Percentiles rank a stretch among this genome's conserved stretches.
Evolutionary conservation across 805 yeast genomes (phyloP).

Genomic region (Candida silvicultrix): DNA sequence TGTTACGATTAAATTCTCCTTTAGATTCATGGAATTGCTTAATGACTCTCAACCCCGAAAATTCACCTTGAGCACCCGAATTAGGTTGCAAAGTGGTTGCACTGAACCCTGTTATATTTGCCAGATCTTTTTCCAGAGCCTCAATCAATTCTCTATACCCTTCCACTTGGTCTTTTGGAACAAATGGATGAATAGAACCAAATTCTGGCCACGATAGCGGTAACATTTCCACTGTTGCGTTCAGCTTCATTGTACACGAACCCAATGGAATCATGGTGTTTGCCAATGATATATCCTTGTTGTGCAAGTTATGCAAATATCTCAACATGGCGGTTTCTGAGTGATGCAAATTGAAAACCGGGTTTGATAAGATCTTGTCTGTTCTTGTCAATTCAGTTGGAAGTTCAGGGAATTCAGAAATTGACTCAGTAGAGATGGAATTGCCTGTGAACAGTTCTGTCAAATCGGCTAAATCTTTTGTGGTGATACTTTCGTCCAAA

Average conservation of each 20-base stretch:
- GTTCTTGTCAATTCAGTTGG: conserved; percentile 46
- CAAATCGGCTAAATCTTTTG: conserved; percentile 52
- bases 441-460: conserved; percentile 52
- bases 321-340: conserved; percentile 94
- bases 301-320: conserved; percentile 78
- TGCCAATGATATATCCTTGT: conserved; percentile 87
- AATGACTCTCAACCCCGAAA: conserved; percentile 86
- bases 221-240: conserved; percentile 91
- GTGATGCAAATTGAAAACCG: conserved; percentile 81
- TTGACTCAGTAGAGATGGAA: conserved; percentile 15
- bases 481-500: conserved; percentile 82
- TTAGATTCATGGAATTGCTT: conserved; percentile 63
- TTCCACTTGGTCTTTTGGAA: conserved; percentile 78
- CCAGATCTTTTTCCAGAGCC: conserved; percentile 78
- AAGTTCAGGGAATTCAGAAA: conserved; percentile 39
- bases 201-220: conserved; percentile 95
- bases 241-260: conserved; percentile 96
- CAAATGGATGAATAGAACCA: conserved; percentile 85
- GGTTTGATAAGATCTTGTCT: conserved; percentile 57
- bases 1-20: conserved; percentile 70
- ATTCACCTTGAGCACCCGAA: conserved; percentile 98
- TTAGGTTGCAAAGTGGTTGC: conserved; percentile 93
- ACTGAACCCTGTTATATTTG: conserved; percentile 89
- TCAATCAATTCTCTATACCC: conserved; percentile 75
- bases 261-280: conserved; percentile 97